These are phyloP conservation scores for Flaveria floridana DNA, from an alignment of 140 eudicot species.

Conservation along the genomic window DNA sequence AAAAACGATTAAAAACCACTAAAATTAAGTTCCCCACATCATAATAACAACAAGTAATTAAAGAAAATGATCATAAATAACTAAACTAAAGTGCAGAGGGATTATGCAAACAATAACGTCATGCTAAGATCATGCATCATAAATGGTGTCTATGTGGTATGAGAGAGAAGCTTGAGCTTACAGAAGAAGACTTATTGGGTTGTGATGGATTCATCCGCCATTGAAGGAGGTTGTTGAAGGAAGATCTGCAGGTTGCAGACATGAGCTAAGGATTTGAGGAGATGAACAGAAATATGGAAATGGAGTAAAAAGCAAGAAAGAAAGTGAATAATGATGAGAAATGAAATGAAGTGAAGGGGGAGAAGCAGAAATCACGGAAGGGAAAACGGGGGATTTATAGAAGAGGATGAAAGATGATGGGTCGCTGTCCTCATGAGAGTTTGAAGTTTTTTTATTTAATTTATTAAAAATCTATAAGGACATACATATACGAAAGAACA, in stretches of 20 bases:
- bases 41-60: constrained; percentile 2
- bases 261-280: background rate
- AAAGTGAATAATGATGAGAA: constrained; percentile 9
- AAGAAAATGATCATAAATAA: constrained; percentile 9
- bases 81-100: background rate
- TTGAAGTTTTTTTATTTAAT: constrained; percentile 13
- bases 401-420: constrained; percentile 39
- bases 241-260: background rate
- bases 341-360: constrained; percentile 3
- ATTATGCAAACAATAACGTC: background rate
- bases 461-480: constrained; percentile 4
- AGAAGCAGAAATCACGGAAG: constrained; percentile 52
- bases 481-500: constrained; percentile 26
- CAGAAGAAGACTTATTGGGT: constrained; percentile 21
- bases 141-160: background rate
- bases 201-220: constrained; percentile 28
- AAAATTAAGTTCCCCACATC: constrained; percentile 4
- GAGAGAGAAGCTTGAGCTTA: constrained; percentile 16
- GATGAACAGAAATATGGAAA: background rate
- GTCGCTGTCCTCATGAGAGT: constrained; percentile 61
- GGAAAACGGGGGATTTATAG: constrained; percentile 39
- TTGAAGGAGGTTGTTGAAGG: constrained; percentile 24
- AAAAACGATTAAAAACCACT: background rate
- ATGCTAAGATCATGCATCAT: constrained; percentile 31
- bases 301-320: constrained; percentile 21